These are phyloP conservation scores for Hypoxylon sp. DNA, from an alignment of 2,329 filamentous ascomycete genomes.

Conservation along the genomic window DNA sequence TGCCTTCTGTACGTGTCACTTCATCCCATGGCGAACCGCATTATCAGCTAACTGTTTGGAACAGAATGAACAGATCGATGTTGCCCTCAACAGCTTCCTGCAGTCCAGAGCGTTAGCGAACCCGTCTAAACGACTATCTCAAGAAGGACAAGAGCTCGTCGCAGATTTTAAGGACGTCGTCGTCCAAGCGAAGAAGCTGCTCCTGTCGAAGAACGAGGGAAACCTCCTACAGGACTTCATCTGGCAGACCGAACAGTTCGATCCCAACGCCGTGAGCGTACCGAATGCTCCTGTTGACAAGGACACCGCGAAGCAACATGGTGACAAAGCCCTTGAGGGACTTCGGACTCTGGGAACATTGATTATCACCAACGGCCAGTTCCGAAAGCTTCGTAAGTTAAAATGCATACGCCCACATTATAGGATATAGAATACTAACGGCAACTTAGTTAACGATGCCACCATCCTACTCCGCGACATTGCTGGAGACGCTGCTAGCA, in stretches of 20 bases:
- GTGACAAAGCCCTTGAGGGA: conserved; percentile 84
- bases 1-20: conserved; percentile 78
- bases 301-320: conserved; percentile 83
- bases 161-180: conserved; percentile 83
- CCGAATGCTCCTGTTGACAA: conserved; percentile 79
- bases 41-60: conserved; percentile 21
- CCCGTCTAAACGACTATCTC: conserved; percentile 82
- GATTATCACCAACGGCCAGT: conserved; percentile 95
- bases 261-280: conserved; percentile 69
- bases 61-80: conserved; percentile 94
- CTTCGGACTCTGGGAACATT: conserved; percentile 89
- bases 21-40: not conserved
- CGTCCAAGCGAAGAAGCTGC: conserved; percentile 80
- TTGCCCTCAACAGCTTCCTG: conserved; percentile 90
- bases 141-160: conserved; percentile 84
- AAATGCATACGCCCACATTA: too few relatives aligned
- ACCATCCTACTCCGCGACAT: conserved; percentile 87
- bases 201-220: conserved; percentile 94
- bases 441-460: conserved; percentile 75
- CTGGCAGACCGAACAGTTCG: conserved; percentile 87
- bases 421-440: not conserved
- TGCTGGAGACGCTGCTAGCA: conserved; percentile 87
- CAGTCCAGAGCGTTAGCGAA: conserved; percentile 75
- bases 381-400: conserved; percentile 84
- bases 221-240: conserved; percentile 97